Evolutionary conservation across 345 rosid genomes (phyloP), one percentile per base, ranked within the genome.

Genomic region (Hibiscus mutabilis): DNA sequence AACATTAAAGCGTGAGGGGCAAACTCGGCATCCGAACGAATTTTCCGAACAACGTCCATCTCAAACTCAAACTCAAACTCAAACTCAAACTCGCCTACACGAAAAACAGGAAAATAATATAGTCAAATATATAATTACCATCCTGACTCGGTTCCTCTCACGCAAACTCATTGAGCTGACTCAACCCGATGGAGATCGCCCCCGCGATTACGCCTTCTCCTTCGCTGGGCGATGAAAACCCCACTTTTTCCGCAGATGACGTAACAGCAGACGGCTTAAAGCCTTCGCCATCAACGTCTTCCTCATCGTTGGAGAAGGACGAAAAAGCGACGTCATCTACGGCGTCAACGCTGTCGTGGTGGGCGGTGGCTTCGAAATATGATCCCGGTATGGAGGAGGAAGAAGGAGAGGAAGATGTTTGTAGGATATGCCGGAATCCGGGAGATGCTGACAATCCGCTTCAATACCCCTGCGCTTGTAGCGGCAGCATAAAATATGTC

Each of bases 351-450:
- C 55, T 18, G n/a, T 64, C n/a, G 55, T 59, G 61, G 42, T 63
- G 68, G 40, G 66, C 72, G 66, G 69, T 63, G 67, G 3, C 24
- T 42, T 74, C 76, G 68, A 83, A 65, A 73, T 69, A 49, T 74
- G 88, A 82, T 6, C 87, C 83, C 12, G 97, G 86, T 29, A 92
- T 91, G 18, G 91, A 87, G 11, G 97, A 91, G 29, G 98, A 94
- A 51, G 97, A 94, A 69, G 96, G 88, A 60, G 96, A 91, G 83
- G 99, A 83, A 83, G 99, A 96, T 66, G 96, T 92, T 7, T 96
- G 99, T 88, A 84, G 98, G 93, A 96, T 96, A 91, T 96, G 99
- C 67, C 81, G 99, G 76, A 96, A 92, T 76, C 90, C 99, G 0
- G 99, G 99, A 15, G 98, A 96, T 40, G 73, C 87, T 25, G 97